A percentile compares a stretch with the other conserved stretches of the same genome.
These are phyloP conservation scores for Astraeus odoratus DNA, from an alignment of 768 basidiomycete genomes.

Conservation along the genomic window DNA sequence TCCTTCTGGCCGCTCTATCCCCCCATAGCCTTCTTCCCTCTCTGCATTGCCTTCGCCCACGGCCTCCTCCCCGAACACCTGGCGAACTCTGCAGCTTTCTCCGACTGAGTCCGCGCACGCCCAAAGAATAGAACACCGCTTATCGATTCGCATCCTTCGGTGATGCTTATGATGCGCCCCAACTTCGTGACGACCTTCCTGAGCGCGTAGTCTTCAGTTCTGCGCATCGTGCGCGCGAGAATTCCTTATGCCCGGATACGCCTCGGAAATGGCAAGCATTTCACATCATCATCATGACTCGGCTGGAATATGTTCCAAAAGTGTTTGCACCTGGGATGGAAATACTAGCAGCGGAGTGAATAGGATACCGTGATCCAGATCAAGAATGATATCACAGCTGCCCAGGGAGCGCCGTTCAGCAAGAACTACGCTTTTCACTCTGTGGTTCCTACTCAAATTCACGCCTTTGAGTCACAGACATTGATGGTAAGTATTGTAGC, in stretches of 20 bases:
- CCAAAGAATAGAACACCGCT: conserved; percentile 37
- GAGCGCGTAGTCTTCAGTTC: conserved; percentile 30
- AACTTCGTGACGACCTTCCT: conserved; percentile 66
- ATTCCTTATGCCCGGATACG: conserved; percentile 45
- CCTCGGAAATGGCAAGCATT: conserved; percentile 60
- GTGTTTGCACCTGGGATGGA: conserved; percentile 40
- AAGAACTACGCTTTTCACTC: conserved; percentile 41
- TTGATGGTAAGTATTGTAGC: conserved; percentile 58
- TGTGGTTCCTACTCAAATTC: conserved; percentile 48
- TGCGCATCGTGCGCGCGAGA: conserved; percentile 13
- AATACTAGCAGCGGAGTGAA: conserved; percentile 41
- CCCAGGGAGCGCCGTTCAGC: conserved; percentile 57
- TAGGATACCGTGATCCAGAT: conserved; percentile 52
- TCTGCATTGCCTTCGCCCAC: conserved; percentile 36
- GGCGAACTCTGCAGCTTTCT: conserved; percentile 49
- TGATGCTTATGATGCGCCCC: conserved; percentile 52
- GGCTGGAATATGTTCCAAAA: conserved; percentile 37
- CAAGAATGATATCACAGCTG: conserved; percentile 61
- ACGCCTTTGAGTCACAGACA: conserved; percentile 63
- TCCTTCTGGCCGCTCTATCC: conserved; percentile 50
- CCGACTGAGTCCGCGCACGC: conserved; percentile 57
- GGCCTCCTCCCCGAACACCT: conserved; percentile 55
- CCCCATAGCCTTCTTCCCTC: conserved; percentile 45
- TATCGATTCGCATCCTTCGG: conserved; percentile 48
- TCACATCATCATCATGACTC: conserved; percentile 59